Evolutionary conservation across 1,139 yeast species (phyloP).

Genomic region (Candida sanyaensis): DNA sequence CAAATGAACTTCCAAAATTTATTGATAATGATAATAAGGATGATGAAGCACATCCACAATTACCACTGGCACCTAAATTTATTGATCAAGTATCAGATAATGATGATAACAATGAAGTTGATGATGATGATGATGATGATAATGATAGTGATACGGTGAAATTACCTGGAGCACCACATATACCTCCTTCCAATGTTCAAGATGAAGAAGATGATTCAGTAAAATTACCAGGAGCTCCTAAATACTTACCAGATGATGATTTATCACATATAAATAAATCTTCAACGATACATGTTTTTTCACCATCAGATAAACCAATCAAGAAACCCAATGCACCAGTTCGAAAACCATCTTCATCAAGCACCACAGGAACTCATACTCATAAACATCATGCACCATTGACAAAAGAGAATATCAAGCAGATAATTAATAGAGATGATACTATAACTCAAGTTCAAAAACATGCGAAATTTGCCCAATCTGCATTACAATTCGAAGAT

Average conservation of each 20-base stretch:
- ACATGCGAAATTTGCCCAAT: slow-evolving; percentile 86
- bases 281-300: slow-evolving; percentile 40
- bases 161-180: slow-evolving; percentile 35
- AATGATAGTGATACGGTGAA: slow-evolving; percentile 8
- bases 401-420: slow-evolving; percentile 47
- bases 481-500: slow-evolving; percentile 94
- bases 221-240: slow-evolving; percentile 46
- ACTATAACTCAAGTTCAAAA: slow-evolving; percentile 72
- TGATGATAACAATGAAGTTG: slow-evolving; percentile 7
- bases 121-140: slow-evolving; percentile 2
- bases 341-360: slow-evolving; percentile 7
- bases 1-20: slow-evolving; percentile 17
- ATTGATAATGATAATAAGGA: slow-evolving; percentile 16
- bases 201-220: slow-evolving; percentile 21
- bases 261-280: slow-evolving; percentile 37
- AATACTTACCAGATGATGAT: slow-evolving; percentile 44
- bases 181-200: slow-evolving; percentile 28
- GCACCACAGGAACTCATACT: background rate
- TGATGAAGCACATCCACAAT: slow-evolving; percentile 2
- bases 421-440: slow-evolving; percentile 60
- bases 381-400: slow-evolving; percentile 21
- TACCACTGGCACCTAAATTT: slow-evolving; percentile 16
- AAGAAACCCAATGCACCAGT: slow-evolving; percentile 3
- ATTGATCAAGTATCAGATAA: slow-evolving; percentile 8
- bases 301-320: slow-evolving; percentile 21